Base-by-base conservation (phyloP, 306 rosid genomes). In the Mimosa pudica region DNA sequence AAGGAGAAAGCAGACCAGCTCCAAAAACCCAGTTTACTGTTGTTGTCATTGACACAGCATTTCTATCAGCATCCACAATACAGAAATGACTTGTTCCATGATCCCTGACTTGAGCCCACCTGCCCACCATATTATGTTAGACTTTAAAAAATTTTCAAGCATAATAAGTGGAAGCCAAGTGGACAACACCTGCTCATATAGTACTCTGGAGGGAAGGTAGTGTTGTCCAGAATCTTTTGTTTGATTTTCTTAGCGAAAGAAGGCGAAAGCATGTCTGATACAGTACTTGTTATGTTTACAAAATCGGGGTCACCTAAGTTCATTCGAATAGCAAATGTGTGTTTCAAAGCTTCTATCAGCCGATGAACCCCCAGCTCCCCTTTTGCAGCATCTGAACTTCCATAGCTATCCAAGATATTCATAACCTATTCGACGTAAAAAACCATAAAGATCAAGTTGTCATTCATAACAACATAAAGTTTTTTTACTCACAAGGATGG, bases 91-190 rank as follows among this genome's bases (percentile, higher is more conserved):
- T 95, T 32, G 98, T 95, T 76, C 98, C 98, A 12, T 90, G 94
- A 85, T 95, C 98, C 84, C 89, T 81, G n/a, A 95, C 90, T 85
- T 92, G 98, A 85, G 85, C 87, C 98, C 98, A 95, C 88, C 98
- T 94, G 95, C 74, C 57, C 49, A 76, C 10, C 73, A 82, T 66
- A 38, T 73, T 69, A 58, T 67, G 44, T 61, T 54, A 57, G 4
- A 72, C 49, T 51, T 30, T 41, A 72, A 77, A 73, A 73, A 76
- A 74, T 57, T 52, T 18, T 24, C 45, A 54, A 38, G 76, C 66
- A 68, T 17, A 64, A 67, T 70, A 83, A 76, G 10, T n/a, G 13
- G 67, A 73, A 76, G 35, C 18, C 36, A 62, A 58, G 71, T 55
- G 66, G 76, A 82, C 18, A 70, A 8, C 49, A 91, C 98, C 94